Evolutionary conservation across 345 rosid species (phyloP), one percentile per base, ranked within the genome.

Genomic region (Triadica sebifera): DNA sequence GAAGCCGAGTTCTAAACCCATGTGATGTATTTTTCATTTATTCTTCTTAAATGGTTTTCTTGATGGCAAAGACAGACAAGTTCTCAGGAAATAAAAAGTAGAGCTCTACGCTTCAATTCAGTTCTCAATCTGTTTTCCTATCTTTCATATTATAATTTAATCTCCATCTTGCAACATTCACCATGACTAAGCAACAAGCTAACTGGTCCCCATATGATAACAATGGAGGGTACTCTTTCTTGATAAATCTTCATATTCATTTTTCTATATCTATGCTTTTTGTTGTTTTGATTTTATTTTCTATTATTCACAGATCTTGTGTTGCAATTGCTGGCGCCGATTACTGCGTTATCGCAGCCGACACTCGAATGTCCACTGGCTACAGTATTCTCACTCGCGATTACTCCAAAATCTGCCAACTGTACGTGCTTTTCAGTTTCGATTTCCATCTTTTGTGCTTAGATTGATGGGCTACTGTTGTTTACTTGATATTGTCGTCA

Each of bases 321-420:
- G 99, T 93, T 50, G 98, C 96, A 49, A 86, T 96, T 60, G 99
- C 98, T 10, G 98, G 99, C 67, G 88, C 93, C 34, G 90, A 93
- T 83, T 96, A 96, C 76, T 93, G 99, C 50, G 99, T 96, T 8
- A 81, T 93, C 61, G 98, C 99, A 0, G 97, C 98, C 11, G 99
- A 96, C 79, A 93, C 98, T 61, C 89, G 97, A n/a, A 88, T 96
- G 98, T 93, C 95, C 53, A 88, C 90, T 2, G 98, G 99, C 56
- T 96, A 93, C 87, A 91, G 78, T 78, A 90, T 96, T 70, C 94
- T 93, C 72, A 83, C 87, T 60, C 93, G 99, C 51, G 98, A 96
- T 37, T 91, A 91, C 89, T 96, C 98, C 70, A 91, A 96, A 85
- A 85, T 93, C 70, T 87, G 83, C 81, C 82, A 89, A 80, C 81